A percentile compares a stretch with the other conserved stretches of the same genome.
phyloP scores from a whole-genome alignment of 2,329 filamentous ascomycete species.

The Onygenales sp. region DNA sequence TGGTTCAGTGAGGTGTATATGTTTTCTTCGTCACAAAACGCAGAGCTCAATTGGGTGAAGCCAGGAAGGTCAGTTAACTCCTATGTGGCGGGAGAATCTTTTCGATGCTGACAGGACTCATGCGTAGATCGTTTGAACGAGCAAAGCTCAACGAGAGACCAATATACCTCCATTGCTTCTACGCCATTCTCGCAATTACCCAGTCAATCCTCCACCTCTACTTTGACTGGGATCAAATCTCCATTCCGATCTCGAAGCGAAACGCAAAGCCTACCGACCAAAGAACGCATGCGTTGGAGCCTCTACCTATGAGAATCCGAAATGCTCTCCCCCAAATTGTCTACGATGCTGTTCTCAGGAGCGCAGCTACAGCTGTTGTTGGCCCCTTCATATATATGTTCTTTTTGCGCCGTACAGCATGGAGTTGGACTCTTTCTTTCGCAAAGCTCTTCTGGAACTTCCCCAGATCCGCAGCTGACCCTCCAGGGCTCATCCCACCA shows the following conservation, averaged over 20 bases:
- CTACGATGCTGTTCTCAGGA: conserved; percentile 22
- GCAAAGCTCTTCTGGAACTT: conserved; percentile 67
- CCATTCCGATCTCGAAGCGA: conserved; percentile 38
- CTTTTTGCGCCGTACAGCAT: conserved; percentile 54
- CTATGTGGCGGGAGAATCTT: neutral
- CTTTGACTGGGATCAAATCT: conserved; percentile 62
- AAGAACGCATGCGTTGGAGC: conserved; percentile 25
- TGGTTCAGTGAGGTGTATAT: conserved; percentile 75
- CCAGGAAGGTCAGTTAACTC: conserved; percentile 48
- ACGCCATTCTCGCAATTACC: conserved; percentile 57
- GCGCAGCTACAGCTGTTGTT: conserved; percentile 34
- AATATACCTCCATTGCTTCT: conserved; percentile 65
- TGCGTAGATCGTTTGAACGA: conserved; percentile 49
- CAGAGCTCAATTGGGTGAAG: conserved; percentile 64
- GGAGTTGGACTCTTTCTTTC: conserved; percentile 61
- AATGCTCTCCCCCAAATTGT: conserved; percentile 22
- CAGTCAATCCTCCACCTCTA: conserved; percentile 63
- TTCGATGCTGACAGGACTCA: neutral
- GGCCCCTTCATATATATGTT: conserved; percentile 53
- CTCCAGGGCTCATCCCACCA: conserved; percentile 47
- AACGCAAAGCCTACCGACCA: conserved; percentile 23
- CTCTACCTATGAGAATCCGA: conserved; percentile 31
- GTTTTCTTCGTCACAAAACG: conserved; percentile 52
- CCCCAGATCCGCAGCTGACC: conserved; percentile 56
- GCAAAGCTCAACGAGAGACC: conserved; percentile 76